Evolutionary conservation across 805 yeast genomes (phyloP), one percentile per base, ranked within the genome.

Genomic region (Lachancea nothofagi): DNA sequence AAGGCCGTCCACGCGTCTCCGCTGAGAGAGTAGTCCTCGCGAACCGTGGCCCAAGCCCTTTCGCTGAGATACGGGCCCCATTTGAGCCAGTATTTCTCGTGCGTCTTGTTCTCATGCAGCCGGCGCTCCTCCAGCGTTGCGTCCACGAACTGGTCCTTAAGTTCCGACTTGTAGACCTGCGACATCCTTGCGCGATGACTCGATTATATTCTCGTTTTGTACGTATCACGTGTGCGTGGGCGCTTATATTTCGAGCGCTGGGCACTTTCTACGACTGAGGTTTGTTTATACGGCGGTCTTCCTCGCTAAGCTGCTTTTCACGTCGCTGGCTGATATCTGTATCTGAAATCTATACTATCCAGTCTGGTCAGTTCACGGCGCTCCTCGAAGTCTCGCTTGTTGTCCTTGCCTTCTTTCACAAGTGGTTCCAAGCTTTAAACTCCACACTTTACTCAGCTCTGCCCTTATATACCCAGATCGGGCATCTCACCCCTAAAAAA

Each of bases 11-110:
- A 88, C 3, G 96, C 96, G 50, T 87, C 87, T 30, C 97, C 97
- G 49, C 78, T 74, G 36, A 64, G 69, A 0, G 95, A 83, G 62
- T 88, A 88, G 58, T 87, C 96, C 62, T 88, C 96, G 44, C 96
- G 69, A 4, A 84, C 90, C 1, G 86, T 76, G 23, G 84, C 68
- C 95, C 95, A 85, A 48, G 84, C 86, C 38, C 96, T 73, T 62
- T 89, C 96, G 36, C 87, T 77, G 34, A 87, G 71, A 55, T 86
- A 88, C 3, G 95, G 88, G 6, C 97, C 97, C 95, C 96, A 88
- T 44, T 83, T 72, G 52, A 80, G 75, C 87, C 93, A 85, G 61
- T 83, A 81, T 61, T 77, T 64, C 36, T 51, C 46, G 15, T 49
- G 55, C 13, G 50, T 42, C 31, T 54, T 58, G 33, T 65, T 64